A percentile compares a stretch with the other conserved stretches of the same genome.
Conservation (phyloP, 1,284 basidiomycete species). For the Testicularia cyperi region DNA sequence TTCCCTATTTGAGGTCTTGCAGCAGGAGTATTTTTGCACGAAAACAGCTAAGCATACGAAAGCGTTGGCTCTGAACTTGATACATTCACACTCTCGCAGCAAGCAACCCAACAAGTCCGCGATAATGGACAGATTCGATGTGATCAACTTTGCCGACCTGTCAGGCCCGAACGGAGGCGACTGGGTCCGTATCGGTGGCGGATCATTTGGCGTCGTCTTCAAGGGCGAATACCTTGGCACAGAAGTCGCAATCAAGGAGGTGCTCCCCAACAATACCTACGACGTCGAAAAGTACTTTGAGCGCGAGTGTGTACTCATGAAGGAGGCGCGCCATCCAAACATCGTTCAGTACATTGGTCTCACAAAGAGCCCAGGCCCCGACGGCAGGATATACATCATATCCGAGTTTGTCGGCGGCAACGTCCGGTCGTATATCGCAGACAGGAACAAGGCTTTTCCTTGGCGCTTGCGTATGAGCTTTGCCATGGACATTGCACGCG, state of each 20-base stretch:
- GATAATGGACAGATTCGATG: conserved; percentile 53
- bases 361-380: conserved; percentile 77
- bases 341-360: conserved; percentile 93
- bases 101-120: not conserved
- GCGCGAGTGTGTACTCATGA: conserved; percentile 94
- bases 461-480: conserved; percentile 76
- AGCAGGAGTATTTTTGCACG: no score
- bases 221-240: conserved; percentile 86
- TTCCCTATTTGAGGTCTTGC: no score
- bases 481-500: conserved; percentile 87
- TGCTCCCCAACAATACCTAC: conserved; percentile 82
- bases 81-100: not conserved
- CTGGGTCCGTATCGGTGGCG: conserved; percentile 52
- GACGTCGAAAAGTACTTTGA: conserved; percentile 95
- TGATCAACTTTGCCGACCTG: conserved; percentile 53
- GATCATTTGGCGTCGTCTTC: conserved; percentile 55
- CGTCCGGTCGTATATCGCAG: conserved; percentile 49
- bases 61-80: not conserved
- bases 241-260: conserved; percentile 94
- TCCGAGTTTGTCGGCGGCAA: conserved; percentile 55
- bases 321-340: conserved; percentile 86
- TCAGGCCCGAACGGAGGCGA: conserved; percentile 48
- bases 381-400: conserved; percentile 66
- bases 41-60: no score
- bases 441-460: conserved; percentile 46